phyloP scores from a whole-genome alignment of 371 early-diverging fungal genomes.

The Batrachochytrium dendrobatidis region DNA sequence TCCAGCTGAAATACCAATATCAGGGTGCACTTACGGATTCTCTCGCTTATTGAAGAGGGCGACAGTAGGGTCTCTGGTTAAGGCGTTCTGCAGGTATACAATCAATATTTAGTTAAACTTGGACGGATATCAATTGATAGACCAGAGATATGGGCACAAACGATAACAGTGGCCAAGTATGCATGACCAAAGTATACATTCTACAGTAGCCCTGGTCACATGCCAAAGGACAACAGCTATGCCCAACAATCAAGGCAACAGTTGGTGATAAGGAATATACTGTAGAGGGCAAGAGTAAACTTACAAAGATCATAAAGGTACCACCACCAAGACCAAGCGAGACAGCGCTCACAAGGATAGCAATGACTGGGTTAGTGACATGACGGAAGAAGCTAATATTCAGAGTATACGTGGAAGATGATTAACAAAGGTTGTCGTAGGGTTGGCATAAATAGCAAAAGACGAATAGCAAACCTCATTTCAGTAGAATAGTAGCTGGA shows the following conservation, averaged over 20 bases:
- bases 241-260: too few relatives aligned
- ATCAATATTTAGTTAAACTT: too few relatives aligned
- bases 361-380: not conserved
- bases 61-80: slow-evolving; percentile 9
- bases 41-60: slow-evolving; percentile 11
- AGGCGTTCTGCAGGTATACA: not conserved
- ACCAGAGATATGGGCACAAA: not conserved
- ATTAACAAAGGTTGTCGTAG: too few relatives aligned
- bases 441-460: too few relatives aligned
- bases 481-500: too few relatives aligned
- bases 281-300: slow-evolving; percentile 1
- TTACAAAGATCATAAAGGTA: not conserved
- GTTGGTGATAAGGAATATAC: too few relatives aligned
- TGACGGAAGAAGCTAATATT: slow-evolving; percentile 4
- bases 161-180: not conserved
- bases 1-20: not conserved
- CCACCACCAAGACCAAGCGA: not conserved
- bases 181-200: not conserved
- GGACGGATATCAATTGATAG: too few relatives aligned
- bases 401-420: too few relatives aligned
- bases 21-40: slow-evolving; percentile 8
- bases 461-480: too few relatives aligned
- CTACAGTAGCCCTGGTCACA: too few relatives aligned
- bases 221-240: too few relatives aligned
- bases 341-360: not conserved